Conservation (phyloP, 768 basidiomycete species). For the Kwoniella newhampshirensis region DNA sequence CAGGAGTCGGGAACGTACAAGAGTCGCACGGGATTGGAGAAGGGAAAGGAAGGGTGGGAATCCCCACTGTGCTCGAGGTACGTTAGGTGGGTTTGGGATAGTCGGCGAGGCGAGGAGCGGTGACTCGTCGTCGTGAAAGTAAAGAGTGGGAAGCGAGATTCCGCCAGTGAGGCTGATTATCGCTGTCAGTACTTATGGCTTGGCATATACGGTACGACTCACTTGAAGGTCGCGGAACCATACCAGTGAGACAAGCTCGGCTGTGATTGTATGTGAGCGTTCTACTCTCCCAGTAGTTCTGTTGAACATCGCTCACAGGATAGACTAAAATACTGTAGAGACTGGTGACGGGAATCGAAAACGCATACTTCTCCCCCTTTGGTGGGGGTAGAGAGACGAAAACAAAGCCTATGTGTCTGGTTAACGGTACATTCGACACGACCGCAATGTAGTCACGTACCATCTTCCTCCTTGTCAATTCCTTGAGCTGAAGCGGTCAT, state of each 20-base stretch:
- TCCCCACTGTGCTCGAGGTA: slow-evolving; percentile 61
- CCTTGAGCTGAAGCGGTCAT: slow-evolving; percentile 39
- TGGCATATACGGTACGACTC: slow-evolving; percentile 58
- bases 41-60: slow-evolving; percentile 81
- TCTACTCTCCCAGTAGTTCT: slow-evolving; percentile 60
- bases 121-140: slow-evolving; percentile 97
- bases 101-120: slow-evolving; percentile 51
- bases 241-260: slow-evolving; percentile 44
- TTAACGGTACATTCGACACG: background rate
- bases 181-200: background rate
- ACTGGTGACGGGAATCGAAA: slow-evolving; percentile 85
- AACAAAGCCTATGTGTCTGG: slow-evolving; percentile 64
- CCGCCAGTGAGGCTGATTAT: slow-evolving; percentile 44
- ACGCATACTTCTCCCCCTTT: slow-evolving; percentile 86
- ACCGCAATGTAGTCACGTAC: no score
- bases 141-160: slow-evolving; percentile 74
- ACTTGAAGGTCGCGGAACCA: slow-evolving; percentile 66
- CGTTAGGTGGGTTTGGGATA: slow-evolving; percentile 10
- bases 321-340: slow-evolving; percentile 86
- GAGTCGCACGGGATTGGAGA: slow-evolving; percentile 71
- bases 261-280: slow-evolving; percentile 33
- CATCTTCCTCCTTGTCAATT: slow-evolving; percentile 41
- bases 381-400: slow-evolving; percentile 80
- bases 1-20: slow-evolving; percentile 75
- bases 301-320: slow-evolving; percentile 77